These are phyloP conservation scores for Theobroma cacao DNA, from an alignment of 345 rosid species.

Conservation along the genomic window DNA sequence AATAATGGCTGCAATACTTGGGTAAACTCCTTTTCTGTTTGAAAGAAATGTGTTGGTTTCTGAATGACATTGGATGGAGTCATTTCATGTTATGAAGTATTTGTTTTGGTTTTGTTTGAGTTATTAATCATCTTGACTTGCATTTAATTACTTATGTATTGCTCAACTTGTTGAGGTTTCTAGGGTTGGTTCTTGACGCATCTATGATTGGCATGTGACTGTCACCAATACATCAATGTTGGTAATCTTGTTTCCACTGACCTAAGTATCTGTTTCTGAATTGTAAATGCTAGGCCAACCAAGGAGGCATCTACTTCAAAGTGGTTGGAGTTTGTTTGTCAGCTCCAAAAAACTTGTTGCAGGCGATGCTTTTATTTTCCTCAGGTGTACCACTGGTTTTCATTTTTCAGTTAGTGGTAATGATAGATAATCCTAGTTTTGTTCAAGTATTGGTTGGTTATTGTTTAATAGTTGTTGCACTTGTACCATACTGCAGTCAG, in stretches of 20 bases:
- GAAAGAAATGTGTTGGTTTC: neutral
- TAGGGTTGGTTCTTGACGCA: neutral
- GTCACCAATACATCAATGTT: neutral
- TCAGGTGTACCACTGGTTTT: slow-evolving; percentile 30
- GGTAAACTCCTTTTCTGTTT: neutral
- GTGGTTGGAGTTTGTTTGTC: slow-evolving; percentile 67
- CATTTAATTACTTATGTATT: no score
- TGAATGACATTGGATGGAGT: neutral
- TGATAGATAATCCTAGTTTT: neutral
- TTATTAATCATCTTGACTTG: neutral
- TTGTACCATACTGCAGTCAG: neutral
- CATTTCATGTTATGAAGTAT: no score
- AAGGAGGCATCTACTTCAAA: slow-evolving; percentile 62
- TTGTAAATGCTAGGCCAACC: slow-evolving; percentile 52
- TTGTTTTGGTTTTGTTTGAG: no score
- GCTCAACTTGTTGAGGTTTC: neutral
- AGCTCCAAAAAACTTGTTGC: slow-evolving; percentile 64
- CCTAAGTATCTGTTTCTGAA: neutral
- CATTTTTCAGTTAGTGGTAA: neutral
- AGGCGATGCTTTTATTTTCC: slow-evolving; percentile 67
- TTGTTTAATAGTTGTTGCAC: no score
- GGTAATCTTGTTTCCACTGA: neutral
- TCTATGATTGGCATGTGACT: neutral
- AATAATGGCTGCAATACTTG: neutral
- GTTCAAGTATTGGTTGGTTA: neutral